Conservation (phyloP, 2,329 filamentous ascomycete species). For the Ophiostoma triangulosporum region DNA sequence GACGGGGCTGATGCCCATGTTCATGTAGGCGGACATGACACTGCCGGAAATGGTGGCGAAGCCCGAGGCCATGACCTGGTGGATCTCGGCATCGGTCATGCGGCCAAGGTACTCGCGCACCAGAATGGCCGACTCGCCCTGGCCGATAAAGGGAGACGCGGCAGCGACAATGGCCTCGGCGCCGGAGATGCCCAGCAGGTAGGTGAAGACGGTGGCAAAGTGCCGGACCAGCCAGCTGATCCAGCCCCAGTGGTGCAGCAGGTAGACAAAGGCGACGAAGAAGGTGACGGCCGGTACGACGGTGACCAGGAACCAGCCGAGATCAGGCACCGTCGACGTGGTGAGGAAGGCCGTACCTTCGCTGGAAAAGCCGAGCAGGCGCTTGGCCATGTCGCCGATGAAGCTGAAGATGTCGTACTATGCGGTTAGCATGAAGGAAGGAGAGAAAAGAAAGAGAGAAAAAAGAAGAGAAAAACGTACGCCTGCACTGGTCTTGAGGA, state of each 20-base stretch:
- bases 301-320: conserved; percentile 57
- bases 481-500: conserved; percentile 65
- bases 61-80: conserved; percentile 85
- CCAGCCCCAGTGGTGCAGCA: conserved; percentile 67
- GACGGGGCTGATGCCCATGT: conserved; percentile 69
- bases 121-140: conserved; percentile 87
- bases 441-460: not conserved
- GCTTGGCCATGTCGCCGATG: conserved; percentile 60
- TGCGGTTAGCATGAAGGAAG: not conserved
- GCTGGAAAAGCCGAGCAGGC: conserved; percentile 61
- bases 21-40: conserved; percentile 75
- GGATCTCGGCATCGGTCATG: conserved; percentile 75
- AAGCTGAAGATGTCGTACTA: conserved; percentile 75
- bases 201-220: conserved; percentile 85
- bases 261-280: conserved; percentile 84
- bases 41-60: conserved; percentile 87
- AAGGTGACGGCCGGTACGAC: conserved; percentile 92
- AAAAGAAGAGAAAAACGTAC: conserved; percentile 23
- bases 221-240: conserved; percentile 85
- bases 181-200: conserved; percentile 73
- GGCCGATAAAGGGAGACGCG: conserved; percentile 85
- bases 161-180: conserved; percentile 89
- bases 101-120: conserved; percentile 77
- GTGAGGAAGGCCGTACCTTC: conserved; percentile 59
- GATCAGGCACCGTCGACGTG: conserved; percentile 31